These are phyloP conservation scores for Cicer cuneatum DNA, from an alignment of 306 rosid species.

Conservation along the genomic window DNA sequence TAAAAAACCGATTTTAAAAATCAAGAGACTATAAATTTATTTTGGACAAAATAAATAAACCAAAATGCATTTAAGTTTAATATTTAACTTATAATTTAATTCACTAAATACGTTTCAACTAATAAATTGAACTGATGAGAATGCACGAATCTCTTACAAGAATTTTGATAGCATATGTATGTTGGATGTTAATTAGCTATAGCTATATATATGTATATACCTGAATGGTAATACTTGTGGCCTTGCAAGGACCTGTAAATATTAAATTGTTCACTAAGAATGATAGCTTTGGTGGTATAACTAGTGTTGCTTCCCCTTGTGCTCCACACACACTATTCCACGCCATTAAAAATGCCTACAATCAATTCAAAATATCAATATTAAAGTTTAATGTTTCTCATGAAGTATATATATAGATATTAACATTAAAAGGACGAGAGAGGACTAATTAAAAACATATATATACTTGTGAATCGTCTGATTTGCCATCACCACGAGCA, in stretches of 20 bases:
- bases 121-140: too few species aligned
- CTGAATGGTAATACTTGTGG: slow-evolving; percentile 31
- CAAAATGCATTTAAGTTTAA: too few species aligned
- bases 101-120: too few species aligned
- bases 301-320: slow-evolving; percentile 24
- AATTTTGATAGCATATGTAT: too few species aligned
- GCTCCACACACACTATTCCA: slow-evolving; percentile 37
- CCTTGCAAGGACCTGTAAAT: not conserved
- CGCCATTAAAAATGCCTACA: slow-evolving; percentile 42
- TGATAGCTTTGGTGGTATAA: slow-evolving; percentile 11
- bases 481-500: slow-evolving; percentile 39
- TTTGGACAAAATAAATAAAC: too few species aligned
- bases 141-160: too few species aligned
- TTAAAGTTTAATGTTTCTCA: not conserved
- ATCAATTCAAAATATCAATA: not conserved
- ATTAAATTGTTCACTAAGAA: not conserved
- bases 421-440: not conserved
- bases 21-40: too few species aligned
- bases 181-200: too few species aligned
- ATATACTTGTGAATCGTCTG: slow-evolving; percentile 39
- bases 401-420: not conserved
- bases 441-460: not conserved
- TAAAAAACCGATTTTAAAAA: too few species aligned
- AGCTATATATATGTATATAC: too few species aligned
- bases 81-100: too few species aligned